Base-by-base conservation (phyloP, 805 yeast genomes). In the Kuraishia molischiana region DNA sequence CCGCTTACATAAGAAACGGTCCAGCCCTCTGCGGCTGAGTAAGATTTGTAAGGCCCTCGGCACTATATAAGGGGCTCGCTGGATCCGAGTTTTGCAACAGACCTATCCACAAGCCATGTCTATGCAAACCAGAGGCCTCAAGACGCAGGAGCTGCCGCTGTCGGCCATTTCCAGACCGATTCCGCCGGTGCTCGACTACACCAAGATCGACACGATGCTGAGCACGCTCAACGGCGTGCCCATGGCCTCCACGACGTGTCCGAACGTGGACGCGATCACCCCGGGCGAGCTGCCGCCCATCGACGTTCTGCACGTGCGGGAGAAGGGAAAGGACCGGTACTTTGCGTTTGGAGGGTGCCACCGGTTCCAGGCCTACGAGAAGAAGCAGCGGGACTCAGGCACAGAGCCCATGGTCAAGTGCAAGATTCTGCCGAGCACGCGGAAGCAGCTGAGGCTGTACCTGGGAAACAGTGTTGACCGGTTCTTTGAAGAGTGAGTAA, bases 291-390 rank as follows among this genome's bases (percentile, higher is more conserved):
- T 85, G 29, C 95, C 95, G 2, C 90, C 95, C 1, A 69, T 86
- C 13, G 95, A 85, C 55, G 86, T 85, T 0, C 58, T 85, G 44
- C 67, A 69, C 28, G 83, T 85, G 2, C 64, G 79, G 32, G 81
- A 80, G 31, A 54, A 69, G 5, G 90, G 85, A 2, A 59, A 72
- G 35, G 66, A 58, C 28, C 69, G 69, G 53, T 85, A 79, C 51
- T 85, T 83, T 57, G 94, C 89, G 1, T 85, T 85, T 58, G 95
- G 95, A 5, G 95, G 95, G 0, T 85, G 95, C 52, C 95, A 85
- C 52, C 59, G 95, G 44, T 80, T 85, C 47, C 95, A 85, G 54
- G 95, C 95, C 0, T 86, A 86, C 52, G 92, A 85, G 40, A 66
- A 63, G 30, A 62, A 66, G 2, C 69, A 67, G 22, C 52, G 57